phyloP scores from a whole-genome alignment of 768 basidiomycete genomes.

The Coprinopsis sp. region DNA sequence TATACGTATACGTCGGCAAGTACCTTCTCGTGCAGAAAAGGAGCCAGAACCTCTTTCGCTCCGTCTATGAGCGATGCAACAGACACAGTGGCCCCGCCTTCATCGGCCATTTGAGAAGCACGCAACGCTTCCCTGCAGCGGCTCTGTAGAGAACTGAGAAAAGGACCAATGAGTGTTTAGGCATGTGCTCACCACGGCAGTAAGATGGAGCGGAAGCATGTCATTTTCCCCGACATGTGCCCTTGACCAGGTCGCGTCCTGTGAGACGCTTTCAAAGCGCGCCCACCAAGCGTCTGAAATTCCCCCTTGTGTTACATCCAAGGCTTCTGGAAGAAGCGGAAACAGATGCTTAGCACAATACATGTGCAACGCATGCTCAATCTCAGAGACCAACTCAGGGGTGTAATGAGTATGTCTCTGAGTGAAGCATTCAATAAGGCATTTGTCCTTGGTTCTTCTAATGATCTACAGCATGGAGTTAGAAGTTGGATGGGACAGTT shows the following conservation, averaged over 20 bases:
- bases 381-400: conserved; percentile 49
- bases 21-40: conserved; percentile 73
- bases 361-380: conserved; percentile 54
- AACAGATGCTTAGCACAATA: neutral
- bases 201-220: conserved; percentile 88
- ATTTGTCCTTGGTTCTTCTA: conserved; percentile 76
- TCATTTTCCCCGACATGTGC: conserved; percentile 76
- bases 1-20: conserved; percentile 4
- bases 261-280: conserved; percentile 42
- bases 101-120: conserved; percentile 38
- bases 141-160: conserved; percentile 33
- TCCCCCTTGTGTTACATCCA: conserved; percentile 37
- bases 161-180: conserved; percentile 12
- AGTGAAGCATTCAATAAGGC: conserved; percentile 62
- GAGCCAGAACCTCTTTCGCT: conserved; percentile 72
- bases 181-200: conserved; percentile 57
- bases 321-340: neutral
- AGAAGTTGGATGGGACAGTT: neutral
- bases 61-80: conserved; percentile 63
- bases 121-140: conserved; percentile 49
- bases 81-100: conserved; percentile 36
- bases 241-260: conserved; percentile 60
- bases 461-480: conserved; percentile 67
- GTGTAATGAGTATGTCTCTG: conserved; percentile 51
- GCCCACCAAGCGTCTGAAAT: conserved; percentile 52